These are phyloP conservation scores for Pichia ethanolica DNA, from an alignment of 805 yeast species.

Conservation along the genomic window DNA sequence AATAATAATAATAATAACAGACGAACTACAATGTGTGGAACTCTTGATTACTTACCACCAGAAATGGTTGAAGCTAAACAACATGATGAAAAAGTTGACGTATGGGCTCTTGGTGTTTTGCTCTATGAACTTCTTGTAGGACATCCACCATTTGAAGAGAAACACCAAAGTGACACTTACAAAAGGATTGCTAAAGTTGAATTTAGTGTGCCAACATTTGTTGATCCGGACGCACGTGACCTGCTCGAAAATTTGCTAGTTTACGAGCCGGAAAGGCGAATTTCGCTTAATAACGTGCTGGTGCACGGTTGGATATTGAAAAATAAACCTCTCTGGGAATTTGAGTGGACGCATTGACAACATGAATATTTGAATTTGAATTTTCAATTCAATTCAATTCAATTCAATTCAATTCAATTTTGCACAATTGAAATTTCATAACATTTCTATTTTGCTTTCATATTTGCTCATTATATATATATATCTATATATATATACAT, in stretches of 20 bases:
- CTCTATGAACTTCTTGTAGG: constrained; percentile 85
- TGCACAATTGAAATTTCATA: no score
- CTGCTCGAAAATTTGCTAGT: constrained; percentile 57
- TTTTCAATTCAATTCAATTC: no score
- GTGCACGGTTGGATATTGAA: constrained; percentile 79
- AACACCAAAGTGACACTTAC: constrained; percentile 66
- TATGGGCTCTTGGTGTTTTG: constrained; percentile 89
- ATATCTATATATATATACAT: background rate
- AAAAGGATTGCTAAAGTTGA: constrained; percentile 74
- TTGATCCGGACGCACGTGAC: constrained; percentile 71
- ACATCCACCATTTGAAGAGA: constrained; percentile 86
- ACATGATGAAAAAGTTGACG: constrained; percentile 73
- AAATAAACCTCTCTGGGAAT: constrained; percentile 54
- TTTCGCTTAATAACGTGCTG: constrained; percentile 51
- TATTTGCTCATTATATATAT: no score
- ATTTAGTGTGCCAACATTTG: constrained; percentile 59
- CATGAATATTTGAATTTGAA: background rate
- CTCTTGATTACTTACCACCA: constrained; percentile 90
- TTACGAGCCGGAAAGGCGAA: constrained; percentile 46
- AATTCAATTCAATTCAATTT: no score
- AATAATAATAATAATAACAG: constrained; percentile 22
- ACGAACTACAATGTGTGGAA: constrained; percentile 85
- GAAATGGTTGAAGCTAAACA: constrained; percentile 84
- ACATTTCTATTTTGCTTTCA: no score
- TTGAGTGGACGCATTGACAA: background rate